phyloP scores from a whole-genome alignment of 108 stramenopile species.

The Epipyxis sp. region DNA sequence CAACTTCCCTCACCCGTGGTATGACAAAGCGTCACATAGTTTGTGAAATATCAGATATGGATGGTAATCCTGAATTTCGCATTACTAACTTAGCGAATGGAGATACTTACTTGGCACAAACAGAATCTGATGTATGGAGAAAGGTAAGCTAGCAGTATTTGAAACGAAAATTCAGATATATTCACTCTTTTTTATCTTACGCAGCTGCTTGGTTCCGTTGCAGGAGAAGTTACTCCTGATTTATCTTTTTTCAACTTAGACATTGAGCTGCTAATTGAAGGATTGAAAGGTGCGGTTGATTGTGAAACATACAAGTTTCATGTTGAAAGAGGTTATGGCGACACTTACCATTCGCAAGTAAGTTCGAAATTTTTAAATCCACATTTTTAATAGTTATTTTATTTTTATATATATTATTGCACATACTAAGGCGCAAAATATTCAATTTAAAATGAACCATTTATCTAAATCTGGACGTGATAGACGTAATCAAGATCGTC shows the following conservation, averaged over 20 bases:
- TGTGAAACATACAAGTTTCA: conserved; percentile 25
- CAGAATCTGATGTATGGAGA: conserved; percentile 16
- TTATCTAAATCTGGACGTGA: background rate
- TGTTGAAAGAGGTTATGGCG: conserved; percentile 8
- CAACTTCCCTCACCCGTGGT: background rate
- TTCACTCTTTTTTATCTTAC: background rate
- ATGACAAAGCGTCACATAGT: background rate
- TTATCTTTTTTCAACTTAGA: conserved; percentile 30
- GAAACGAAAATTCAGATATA: background rate
- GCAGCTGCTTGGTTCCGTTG: background rate
- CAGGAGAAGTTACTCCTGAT: background rate
- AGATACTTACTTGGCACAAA: background rate
- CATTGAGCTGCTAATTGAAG: conserved; percentile 28
- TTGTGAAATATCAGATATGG: background rate
- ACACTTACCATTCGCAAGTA: conserved; percentile 11
- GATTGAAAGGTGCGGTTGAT: conserved; percentile 1
- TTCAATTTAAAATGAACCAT: background rate
- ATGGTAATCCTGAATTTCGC: conserved; percentile 6
- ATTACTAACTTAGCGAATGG: background rate
- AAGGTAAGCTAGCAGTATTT: conserved; percentile 19
- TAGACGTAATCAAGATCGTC: background rate
- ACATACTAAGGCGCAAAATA: background rate
- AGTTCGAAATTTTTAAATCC: background rate
- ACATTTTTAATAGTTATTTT: conserved; percentile 3
- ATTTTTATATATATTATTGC: conserved; percentile 5